Evolutionary conservation across 2,329 filamentous ascomycete species (phyloP).

Genomic region (Fusarium incarnatum): DNA sequence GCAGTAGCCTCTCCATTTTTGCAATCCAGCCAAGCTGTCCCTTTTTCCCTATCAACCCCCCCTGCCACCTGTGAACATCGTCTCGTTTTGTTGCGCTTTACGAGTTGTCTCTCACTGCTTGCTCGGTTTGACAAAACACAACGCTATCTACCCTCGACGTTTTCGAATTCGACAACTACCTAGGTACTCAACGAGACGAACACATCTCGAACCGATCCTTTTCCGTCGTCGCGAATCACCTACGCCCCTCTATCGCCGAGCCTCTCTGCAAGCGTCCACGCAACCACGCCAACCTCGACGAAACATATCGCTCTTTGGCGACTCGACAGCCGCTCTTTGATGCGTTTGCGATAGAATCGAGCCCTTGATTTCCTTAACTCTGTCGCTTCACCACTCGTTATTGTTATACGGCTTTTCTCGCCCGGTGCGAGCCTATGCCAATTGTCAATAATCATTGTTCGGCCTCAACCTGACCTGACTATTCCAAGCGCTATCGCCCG

Average conservation of each 20-base stretch:
- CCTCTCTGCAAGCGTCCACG: conserved; percentile 14
- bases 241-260: conserved; percentile 17
- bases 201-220: conserved; percentile 22
- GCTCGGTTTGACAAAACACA: conserved; percentile 26
- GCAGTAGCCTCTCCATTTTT: conserved; percentile 37
- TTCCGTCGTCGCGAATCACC: conserved; percentile 32
- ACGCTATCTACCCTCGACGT: conserved; percentile 12
- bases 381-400: conserved; percentile 33
- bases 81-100: conserved; percentile 35
- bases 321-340: conserved; percentile 27
- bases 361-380: background rate
- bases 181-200: conserved; percentile 25
- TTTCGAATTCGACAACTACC: conserved; percentile 26
- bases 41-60: conserved; percentile 34
- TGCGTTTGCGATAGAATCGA: conserved; percentile 40
- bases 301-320: conserved; percentile 1
- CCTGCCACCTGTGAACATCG: conserved; percentile 29
- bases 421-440: conserved; percentile 44
- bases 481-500: conserved; percentile 23
- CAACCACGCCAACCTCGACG: conserved; percentile 9
- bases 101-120: conserved; percentile 26
- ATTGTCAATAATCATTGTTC: conserved; percentile 20
- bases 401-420: conserved; percentile 31
- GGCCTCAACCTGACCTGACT: background rate
- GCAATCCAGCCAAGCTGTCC: conserved; percentile 47